Evolutionary conservation across 2,329 filamentous ascomycete genomes (phyloP), one percentile per base, ranked within the genome.

Genomic region (Pestalotiopsis sp.): DNA sequence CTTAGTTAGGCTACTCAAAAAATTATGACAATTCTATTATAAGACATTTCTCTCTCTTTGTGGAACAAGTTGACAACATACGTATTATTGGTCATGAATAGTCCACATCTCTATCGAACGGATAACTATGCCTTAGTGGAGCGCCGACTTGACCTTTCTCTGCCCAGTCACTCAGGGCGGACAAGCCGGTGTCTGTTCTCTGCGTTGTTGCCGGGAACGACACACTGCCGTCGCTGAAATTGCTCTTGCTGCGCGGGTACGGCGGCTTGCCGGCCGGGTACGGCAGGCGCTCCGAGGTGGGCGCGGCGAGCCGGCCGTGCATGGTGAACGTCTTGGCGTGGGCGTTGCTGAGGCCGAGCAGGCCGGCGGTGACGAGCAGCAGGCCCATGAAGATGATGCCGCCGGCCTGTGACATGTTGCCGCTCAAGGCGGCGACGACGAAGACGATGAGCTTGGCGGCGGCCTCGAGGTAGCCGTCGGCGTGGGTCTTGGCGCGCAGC

Each of bases 391-490:
- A 79, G 3, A 86, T 78, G 11, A 89, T 76, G 45, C 85, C 83
- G 3, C 87, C 87, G 0, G 80, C 80, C 73, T 87, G 83, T 0
- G 82, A 83, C 68, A 88, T 83, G 75, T 90, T 90, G 12, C 84
- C 86, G 68, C 85, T 84, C 23, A 90, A 76, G 1, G 85, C 83
- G 5, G 86, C 87, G 58, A 86, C 85, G 3, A 89, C 73, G 73
- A 89, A 91, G 4, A 90, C 87, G 68, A 88, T 79, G 61, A 91
- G 72, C 71, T 88, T 90, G 11, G 87, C 84, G 0, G 79, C 74
- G 0, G 86, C 86, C 70, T 86, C 84, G 66, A 87, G 77, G 72
- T 85, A 87, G 38, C 84, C 82, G 71, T 90, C 85, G 2, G 83
- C 61, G 31, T 81, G 77, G 0, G 85, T 87, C 75, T 86, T 84